Percentiles rank a stretch among this genome's conserved stretches.
phyloP scores from a whole-genome alignment of 2,329 filamentous ascomycete species.

The Xylariaceae sp. region DNA sequence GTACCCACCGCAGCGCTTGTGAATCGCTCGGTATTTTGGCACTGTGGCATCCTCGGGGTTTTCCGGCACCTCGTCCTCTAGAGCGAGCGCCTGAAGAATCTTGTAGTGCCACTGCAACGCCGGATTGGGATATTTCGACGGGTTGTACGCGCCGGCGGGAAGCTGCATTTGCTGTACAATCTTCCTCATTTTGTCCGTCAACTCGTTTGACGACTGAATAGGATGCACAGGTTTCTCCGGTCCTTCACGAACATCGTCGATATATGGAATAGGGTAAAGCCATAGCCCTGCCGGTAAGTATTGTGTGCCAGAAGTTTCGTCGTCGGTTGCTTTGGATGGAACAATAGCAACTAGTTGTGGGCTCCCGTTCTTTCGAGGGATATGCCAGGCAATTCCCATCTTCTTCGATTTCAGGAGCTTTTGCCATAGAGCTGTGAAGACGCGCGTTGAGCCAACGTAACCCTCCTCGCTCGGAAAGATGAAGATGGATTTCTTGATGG shows the following conservation, averaged over 20 bases:
- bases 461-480: constrained; percentile 91
- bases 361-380: constrained; percentile 74
- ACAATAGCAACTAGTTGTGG: constrained; percentile 79
- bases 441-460: constrained; percentile 84
- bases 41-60: constrained; percentile 71
- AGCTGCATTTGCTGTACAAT: constrained; percentile 84
- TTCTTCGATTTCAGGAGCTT: constrained; percentile 78
- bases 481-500: constrained; percentile 80
- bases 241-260: constrained; percentile 77
- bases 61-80: constrained; percentile 86
- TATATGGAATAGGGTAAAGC: constrained; percentile 83
- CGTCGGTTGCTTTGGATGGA: constrained; percentile 63
- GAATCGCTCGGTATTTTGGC: constrained; percentile 81
- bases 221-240: constrained; percentile 57
- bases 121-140: constrained; percentile 84
- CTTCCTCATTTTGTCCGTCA: constrained; percentile 77
- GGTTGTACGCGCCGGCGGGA: constrained; percentile 80
- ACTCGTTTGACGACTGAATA: constrained; percentile 59
- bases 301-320: constrained; percentile 63
- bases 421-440: constrained; percentile 86
- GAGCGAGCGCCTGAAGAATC: constrained; percentile 83
- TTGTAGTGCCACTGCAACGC: constrained; percentile 95
- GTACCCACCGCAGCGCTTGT: constrained; percentile 79
- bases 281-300: constrained; percentile 79
- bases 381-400: constrained; percentile 84